Conservation (phyloP, 2,329 filamentous ascomycete species). For the Claviceps purpurea region DNA sequence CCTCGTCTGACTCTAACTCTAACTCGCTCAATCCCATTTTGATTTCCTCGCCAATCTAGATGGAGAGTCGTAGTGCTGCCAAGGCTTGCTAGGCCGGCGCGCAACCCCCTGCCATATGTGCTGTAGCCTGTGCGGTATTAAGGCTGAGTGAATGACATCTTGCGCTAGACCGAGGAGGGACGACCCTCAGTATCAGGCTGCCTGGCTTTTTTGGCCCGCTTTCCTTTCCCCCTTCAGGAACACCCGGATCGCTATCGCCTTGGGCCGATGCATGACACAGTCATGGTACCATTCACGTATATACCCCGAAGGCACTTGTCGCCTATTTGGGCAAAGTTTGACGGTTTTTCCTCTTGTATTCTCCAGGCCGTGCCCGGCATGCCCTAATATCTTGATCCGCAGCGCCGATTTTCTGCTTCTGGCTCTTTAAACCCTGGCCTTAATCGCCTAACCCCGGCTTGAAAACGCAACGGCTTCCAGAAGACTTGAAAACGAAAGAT, state of each 20-base stretch:
- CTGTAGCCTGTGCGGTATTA: no score
- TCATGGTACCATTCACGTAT: not conserved
- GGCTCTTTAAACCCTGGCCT: not conserved
- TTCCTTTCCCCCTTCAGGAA: not conserved
- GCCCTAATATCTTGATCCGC: not conserved
- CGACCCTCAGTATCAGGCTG: not conserved
- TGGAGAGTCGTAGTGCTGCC: not conserved
- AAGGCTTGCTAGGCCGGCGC: not conserved
- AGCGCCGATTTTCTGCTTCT: not conserved
- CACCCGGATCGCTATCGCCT: not conserved
- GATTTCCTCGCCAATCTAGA: not conserved
- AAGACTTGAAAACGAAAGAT: not conserved
- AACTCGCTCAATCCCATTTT: not conserved
- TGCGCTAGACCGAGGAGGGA: not conserved
- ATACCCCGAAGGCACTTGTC: not conserved
- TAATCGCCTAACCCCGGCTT: not conserved
- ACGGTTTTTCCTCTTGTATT: not conserved
- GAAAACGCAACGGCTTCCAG: not conserved
- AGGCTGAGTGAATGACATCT: not conserved
- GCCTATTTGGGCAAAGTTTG: not conserved
- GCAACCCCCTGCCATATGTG: not conserved
- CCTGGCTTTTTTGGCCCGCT: not conserved
- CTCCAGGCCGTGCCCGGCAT: not conserved
- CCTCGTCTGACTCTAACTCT: not conserved
- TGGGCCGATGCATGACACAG: not conserved